A percentile compares a stretch with the other conserved stretches of the same genome.
phyloP scores from a whole-genome alignment of 2,329 filamentous ascomycete species.

The Ilyonectria robusta region DNA sequence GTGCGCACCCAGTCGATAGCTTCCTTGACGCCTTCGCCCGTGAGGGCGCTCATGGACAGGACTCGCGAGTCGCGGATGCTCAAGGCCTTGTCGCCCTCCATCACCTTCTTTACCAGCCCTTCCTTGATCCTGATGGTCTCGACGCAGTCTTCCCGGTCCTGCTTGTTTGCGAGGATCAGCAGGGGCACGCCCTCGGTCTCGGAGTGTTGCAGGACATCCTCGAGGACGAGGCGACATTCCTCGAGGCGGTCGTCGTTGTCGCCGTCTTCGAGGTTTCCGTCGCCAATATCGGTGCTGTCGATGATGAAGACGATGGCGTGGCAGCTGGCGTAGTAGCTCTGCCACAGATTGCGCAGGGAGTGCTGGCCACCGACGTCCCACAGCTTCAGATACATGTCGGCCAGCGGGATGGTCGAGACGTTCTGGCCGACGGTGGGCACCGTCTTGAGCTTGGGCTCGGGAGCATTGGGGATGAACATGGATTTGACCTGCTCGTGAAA shows the following conservation, averaged over 20 bases:
- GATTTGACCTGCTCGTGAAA: conserved; percentile 97
- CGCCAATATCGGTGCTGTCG: conserved; percentile 93
- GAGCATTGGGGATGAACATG: conserved; percentile 77
- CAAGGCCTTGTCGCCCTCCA: conserved; percentile 91
- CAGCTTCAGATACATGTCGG: conserved; percentile 97
- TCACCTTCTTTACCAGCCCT: conserved; percentile 93
- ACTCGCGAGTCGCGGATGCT: conserved; percentile 92
- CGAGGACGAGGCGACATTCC: conserved; percentile 90
- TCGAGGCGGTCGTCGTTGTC: conserved; percentile 76
- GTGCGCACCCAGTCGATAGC: conserved; percentile 97
- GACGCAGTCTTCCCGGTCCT: conserved; percentile 96
- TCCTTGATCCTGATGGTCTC: conserved; percentile 99
- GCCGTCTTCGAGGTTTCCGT: conserved; percentile 75
- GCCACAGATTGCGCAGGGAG: conserved; percentile 90
- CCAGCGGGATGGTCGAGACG: conserved; percentile 89
- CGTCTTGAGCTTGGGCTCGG: conserved; percentile 81
- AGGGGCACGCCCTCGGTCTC: conserved; percentile 94
- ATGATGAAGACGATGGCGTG: conserved; percentile 99
- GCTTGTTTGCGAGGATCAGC: conserved; percentile 95
- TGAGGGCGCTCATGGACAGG: conserved; percentile 91
- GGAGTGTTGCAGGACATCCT: conserved; percentile 88
- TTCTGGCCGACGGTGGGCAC: conserved; percentile 98
- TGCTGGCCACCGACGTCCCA: conserved; percentile 98
- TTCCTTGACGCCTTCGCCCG: conserved; percentile 88
- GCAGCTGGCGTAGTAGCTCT: conserved; percentile 93